Conservation (phyloP, 2,329 filamentous ascomycete genomes). For the Colletotrichum endophyticum region DNA sequence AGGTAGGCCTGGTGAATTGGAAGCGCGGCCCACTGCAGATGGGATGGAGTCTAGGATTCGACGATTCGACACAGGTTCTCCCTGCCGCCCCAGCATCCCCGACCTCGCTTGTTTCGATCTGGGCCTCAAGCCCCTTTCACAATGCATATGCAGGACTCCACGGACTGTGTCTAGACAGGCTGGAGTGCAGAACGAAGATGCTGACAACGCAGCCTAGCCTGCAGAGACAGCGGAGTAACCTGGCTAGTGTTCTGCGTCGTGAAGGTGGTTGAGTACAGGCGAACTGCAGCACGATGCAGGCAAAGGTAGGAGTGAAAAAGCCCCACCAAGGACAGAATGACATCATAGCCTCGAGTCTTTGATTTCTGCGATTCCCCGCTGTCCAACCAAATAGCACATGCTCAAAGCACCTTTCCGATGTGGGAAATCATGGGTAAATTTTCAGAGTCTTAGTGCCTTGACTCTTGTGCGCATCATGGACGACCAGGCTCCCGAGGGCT, state of each 20-base stretch:
- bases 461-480: constrained; percentile 9
- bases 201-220: neutral
- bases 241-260: neutral
- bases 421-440: neutral
- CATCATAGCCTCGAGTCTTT: constrained; percentile 4
- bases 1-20: neutral
- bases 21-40: neutral
- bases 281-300: neutral
- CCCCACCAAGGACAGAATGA: constrained; percentile 5
- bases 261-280: neutral
- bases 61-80: neutral
- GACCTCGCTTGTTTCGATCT: constrained; percentile 12
- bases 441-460: neutral
- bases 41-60: neutral
- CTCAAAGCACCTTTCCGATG: neutral
- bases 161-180: constrained; percentile 1
- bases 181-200: neutral
- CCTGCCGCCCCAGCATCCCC: neutral
- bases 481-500: neutral
- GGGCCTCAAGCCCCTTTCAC: constrained; percentile 13
- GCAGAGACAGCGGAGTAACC: neutral
- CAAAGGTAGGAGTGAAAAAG: neutral
- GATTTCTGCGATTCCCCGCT: neutral
- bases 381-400: constrained; percentile 13
- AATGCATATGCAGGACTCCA: constrained; percentile 17